Evolutionary conservation across 345 rosid genomes (phyloP).

Genomic region (Lepidium aucheri): DNA sequence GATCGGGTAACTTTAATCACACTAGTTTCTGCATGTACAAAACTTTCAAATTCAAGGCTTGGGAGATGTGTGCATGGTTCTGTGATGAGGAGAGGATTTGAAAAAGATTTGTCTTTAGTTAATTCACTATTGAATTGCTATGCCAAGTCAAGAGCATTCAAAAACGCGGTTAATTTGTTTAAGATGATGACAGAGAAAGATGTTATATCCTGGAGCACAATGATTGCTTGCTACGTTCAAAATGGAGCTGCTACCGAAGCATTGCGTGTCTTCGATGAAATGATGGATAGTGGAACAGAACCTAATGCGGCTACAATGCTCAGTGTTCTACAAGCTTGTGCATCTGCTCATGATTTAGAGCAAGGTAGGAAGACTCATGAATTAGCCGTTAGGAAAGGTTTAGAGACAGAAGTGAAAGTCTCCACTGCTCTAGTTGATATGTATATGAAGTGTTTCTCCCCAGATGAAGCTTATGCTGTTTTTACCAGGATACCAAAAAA

Average conservation of each 20-base stretch:
- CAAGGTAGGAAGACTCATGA: conserved; percentile 42
- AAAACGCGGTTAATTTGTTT: conserved; percentile 30
- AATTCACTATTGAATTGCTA: conserved; percentile 48
- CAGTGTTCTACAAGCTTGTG: conserved; percentile 45
- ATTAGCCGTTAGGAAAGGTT: conserved; percentile 32
- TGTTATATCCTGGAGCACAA: conserved; percentile 53
- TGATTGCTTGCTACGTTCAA: conserved; percentile 37
- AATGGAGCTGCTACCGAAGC: conserved; percentile 35
- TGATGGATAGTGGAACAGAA: conserved; percentile 31
- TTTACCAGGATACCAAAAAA: conserved; percentile 38
- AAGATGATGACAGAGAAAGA: conserved; percentile 36
- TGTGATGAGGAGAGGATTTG: conserved; percentile 36
- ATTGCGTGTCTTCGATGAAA: conserved; percentile 32
- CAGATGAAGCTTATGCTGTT: conserved; percentile 36
- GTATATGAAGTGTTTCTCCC: conserved; percentile 54
- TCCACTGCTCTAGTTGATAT: conserved; percentile 50
- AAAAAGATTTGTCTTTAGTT: conserved; percentile 22
- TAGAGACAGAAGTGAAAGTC: conserved; percentile 33
- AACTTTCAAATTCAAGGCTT: conserved; percentile 30
- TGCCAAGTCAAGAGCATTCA: conserved; percentile 32
- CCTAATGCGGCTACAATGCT: conserved; percentile 36
- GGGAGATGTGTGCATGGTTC: conserved; percentile 45
- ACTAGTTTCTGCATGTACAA: conserved; percentile 47
- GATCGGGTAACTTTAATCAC: conserved; percentile 41
- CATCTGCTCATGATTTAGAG: conserved; percentile 31